These are phyloP conservation scores for Castanea mollissima DNA, from an alignment of 306 rosid genomes.

Conservation along the genomic window DNA sequence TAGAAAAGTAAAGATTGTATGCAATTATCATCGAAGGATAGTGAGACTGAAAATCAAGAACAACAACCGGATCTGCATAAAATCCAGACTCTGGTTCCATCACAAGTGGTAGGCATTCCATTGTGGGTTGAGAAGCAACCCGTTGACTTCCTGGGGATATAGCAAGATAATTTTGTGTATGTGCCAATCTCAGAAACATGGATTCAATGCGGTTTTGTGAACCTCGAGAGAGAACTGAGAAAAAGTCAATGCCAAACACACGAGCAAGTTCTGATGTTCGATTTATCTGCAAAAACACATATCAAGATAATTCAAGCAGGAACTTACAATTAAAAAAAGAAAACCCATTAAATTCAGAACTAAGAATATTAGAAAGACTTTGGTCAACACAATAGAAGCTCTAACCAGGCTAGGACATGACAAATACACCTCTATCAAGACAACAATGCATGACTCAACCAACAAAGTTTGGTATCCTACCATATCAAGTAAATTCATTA, in stretches of 20 bases:
- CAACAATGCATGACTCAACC: background rate
- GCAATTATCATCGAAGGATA: conserved; percentile 99
- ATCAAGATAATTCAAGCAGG: conserved; percentile 9
- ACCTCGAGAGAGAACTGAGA: conserved; percentile 95
- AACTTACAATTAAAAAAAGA: conserved; percentile 16
- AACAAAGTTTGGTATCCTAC: conserved; percentile 36
- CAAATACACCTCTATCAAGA: background rate
- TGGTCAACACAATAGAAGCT: background rate
- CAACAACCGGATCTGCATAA: conserved; percentile 91
- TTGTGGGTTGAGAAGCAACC: conserved; percentile 99
- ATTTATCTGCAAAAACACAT: conserved; percentile 66
- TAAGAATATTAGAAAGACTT: background rate
- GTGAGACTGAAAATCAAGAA: conserved; percentile 90
- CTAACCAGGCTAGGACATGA: background rate
- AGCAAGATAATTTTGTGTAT: conserved; percentile 83
- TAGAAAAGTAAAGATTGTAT: conserved; percentile 91
- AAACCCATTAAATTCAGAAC: background rate
- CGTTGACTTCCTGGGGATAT: conserved; percentile 87
- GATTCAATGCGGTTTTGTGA: conserved; percentile 97
- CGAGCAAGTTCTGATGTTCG: conserved; percentile 98
- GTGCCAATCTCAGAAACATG: conserved; percentile 90
- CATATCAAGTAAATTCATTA: conserved; percentile 80
- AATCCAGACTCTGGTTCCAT: conserved; percentile 98
- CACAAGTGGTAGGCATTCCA: conserved; percentile 96
- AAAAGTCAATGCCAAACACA: conserved; percentile 95